A percentile compares a stretch with the other conserved stretches of the same genome.
Conservation (phyloP, 2,329 filamentous ascomycete genomes). For the Epichloe baconii region DNA sequence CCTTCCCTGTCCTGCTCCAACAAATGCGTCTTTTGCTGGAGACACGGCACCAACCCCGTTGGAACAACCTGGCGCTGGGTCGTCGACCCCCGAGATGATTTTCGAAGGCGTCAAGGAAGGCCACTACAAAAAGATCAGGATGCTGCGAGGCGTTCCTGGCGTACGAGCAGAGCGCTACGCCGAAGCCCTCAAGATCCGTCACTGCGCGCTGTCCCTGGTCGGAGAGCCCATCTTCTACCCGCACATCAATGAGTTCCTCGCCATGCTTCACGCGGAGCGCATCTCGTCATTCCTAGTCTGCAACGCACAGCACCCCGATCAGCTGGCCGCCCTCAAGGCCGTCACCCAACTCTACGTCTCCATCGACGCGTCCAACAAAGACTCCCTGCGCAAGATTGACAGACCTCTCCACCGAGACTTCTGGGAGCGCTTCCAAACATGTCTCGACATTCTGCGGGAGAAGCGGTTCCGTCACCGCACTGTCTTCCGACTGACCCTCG, state of each 20-base stretch:
- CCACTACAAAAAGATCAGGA: constrained; percentile 96
- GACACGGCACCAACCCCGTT: constrained; percentile 92
- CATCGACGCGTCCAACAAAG: constrained; percentile 86
- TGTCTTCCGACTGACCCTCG: constrained; percentile 86
- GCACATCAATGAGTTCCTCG: constrained; percentile 84
- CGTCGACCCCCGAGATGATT: constrained; percentile 81
- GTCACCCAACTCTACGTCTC: constrained; percentile 95
- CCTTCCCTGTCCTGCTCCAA: constrained; percentile 88
- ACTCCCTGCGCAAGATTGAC: constrained; percentile 81
- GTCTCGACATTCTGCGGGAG: constrained; percentile 76
- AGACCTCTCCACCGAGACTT: constrained; percentile 88
- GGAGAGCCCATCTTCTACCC: constrained; percentile 99
- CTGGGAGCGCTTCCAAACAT: constrained; percentile 89
- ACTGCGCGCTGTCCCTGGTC: constrained; percentile 84
- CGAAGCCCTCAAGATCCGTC: constrained; percentile 84
- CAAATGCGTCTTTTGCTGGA: constrained; percentile 99
- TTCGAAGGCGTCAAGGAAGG: constrained; percentile 81
- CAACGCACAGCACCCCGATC: constrained; percentile 91
- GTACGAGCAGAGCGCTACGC: constrained; percentile 83
- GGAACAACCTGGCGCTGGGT: constrained; percentile 96
- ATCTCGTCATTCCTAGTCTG: constrained; percentile 95
- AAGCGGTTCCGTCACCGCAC: constrained; percentile 79
- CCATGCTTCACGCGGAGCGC: constrained; percentile 68
- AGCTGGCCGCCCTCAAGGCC: constrained; percentile 66
- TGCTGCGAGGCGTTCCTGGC: constrained; percentile 86